Conservation (phyloP, 2,329 filamentous ascomycete species). For the Intubia oerlemansii region DNA sequence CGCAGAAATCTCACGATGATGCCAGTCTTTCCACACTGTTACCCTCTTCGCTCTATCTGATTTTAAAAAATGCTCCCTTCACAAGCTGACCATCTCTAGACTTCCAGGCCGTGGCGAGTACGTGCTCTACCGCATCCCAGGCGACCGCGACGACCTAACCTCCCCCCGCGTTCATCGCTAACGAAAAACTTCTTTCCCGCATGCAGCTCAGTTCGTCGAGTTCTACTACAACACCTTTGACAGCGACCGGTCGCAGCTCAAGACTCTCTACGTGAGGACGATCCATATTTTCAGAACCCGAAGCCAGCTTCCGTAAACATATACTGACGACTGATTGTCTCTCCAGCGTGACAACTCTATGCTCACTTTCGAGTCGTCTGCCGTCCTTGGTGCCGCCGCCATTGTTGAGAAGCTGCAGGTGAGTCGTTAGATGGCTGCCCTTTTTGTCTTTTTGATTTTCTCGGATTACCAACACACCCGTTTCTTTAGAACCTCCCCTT, state of each 20-base stretch:
- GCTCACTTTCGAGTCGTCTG: constrained; percentile 72
- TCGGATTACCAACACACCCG: too few relatives aligned
- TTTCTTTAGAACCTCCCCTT: constrained; percentile 73
- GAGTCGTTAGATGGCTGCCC: constrained; percentile 10
- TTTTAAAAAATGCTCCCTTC: too few relatives aligned
- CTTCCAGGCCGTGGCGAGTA: constrained; percentile 6
- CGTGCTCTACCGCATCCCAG: not conserved
- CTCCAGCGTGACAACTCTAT: constrained; percentile 60
- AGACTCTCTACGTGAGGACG: constrained; percentile 72
- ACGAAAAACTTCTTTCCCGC: not conserved
- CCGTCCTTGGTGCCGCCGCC: constrained; percentile 35
- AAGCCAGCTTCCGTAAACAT: not conserved
- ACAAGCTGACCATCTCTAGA: too few relatives aligned
- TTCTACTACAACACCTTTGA: constrained; percentile 91
- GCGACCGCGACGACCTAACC: not conserved
- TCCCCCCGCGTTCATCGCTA: not conserved
- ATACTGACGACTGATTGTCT: constrained; percentile 2
- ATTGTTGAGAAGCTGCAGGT: constrained; percentile 75
- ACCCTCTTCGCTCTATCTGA: too few relatives aligned
- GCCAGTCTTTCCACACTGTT: too few relatives aligned
- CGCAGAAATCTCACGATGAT: too few relatives aligned
- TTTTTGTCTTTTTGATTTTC: too few relatives aligned
- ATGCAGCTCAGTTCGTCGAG: constrained; percentile 67
- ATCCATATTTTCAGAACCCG: constrained; percentile 13
- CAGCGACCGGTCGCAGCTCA: constrained; percentile 40